Percentiles rank a stretch among this genome's conserved stretches.
phyloP scores from a whole-genome alignment of 768 basidiomycete species.

The Hericium coralloides region DNA sequence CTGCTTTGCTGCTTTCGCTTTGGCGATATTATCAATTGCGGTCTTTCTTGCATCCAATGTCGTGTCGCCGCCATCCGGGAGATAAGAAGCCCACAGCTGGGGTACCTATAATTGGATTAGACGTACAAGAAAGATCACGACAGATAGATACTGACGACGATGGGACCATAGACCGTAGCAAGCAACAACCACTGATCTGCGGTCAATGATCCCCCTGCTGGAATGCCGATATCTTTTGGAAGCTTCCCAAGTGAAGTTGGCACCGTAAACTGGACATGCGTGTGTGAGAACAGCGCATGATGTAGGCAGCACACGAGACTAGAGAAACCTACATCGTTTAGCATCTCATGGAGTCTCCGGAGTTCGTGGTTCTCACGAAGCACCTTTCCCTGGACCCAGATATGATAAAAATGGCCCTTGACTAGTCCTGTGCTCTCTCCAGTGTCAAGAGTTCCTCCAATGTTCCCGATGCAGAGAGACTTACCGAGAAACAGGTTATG shows the following conservation, averaged over 20 bases:
- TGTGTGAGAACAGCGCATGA: not conserved
- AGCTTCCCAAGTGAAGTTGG: not conserved
- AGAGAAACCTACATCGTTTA: not conserved
- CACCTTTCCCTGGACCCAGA: not conserved
- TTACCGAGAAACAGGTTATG: not conserved
- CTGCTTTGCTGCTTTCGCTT: no score
- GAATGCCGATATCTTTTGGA: not conserved
- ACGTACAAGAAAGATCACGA: not conserved
- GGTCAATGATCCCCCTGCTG: not conserved
- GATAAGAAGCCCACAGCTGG: no score
- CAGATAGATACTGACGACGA: not conserved
- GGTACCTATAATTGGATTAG: not conserved
- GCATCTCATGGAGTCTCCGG: not conserved
- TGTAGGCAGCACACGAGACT: not conserved
- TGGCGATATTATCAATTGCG: no score
- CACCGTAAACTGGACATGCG: not conserved
- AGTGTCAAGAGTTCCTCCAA: not conserved
- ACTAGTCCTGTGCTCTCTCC: not conserved
- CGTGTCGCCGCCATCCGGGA: no score
- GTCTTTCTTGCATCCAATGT: no score
- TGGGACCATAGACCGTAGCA: not conserved
- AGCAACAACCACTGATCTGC: not conserved
- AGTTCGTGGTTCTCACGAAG: not conserved
- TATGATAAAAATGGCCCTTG: not conserved
- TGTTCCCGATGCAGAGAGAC: not conserved